These are phyloP conservation scores for Eucalyptus regnans DNA, from an alignment of 345 rosid genomes.

Conservation along the genomic window DNA sequence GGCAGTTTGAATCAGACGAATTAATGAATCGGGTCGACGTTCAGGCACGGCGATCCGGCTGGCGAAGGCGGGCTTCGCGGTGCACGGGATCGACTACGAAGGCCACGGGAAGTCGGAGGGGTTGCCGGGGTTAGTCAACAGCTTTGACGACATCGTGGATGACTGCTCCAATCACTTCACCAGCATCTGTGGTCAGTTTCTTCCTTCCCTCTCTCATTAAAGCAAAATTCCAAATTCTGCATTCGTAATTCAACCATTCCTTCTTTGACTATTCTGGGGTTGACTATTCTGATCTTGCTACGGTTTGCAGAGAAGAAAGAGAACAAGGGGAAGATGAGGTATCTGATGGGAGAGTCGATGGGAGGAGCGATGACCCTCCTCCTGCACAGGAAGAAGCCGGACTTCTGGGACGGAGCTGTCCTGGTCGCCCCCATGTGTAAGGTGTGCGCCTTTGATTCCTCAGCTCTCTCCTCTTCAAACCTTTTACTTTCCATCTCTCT, in stretches of 20 bases:
- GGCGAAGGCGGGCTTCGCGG: constrained; percentile 50
- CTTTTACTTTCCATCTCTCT: background rate
- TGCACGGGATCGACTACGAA: constrained; percentile 76
- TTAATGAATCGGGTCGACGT: background rate
- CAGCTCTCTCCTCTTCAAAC: background rate
- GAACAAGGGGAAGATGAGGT: constrained; percentile 60
- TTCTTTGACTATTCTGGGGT: background rate
- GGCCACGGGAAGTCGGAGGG: constrained; percentile 89
- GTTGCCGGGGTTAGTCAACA: constrained; percentile 27
- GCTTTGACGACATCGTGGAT: constrained; percentile 42
- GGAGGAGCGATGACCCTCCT: constrained; percentile 78
- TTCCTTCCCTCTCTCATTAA: background rate
- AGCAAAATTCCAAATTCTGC: background rate
- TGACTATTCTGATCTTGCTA: background rate
- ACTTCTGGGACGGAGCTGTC: constrained; percentile 77
- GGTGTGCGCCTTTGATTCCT: constrained; percentile 16
- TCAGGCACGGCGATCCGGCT: constrained; percentile 64
- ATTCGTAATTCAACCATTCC: background rate
- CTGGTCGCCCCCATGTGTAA: constrained; percentile 92
- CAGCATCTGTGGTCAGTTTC: constrained; percentile 38
- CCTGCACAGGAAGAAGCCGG: constrained; percentile 50
- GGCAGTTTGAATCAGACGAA: background rate
- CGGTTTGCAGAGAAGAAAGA: constrained; percentile 33
- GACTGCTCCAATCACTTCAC: constrained; percentile 51
- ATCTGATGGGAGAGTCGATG: constrained; percentile 77